Percentiles rank a stretch among this genome's conserved stretches.
These are phyloP conservation scores for Chlorella sp. DNA, from an alignment of 139 green algal species.

Conservation along the genomic window DNA sequence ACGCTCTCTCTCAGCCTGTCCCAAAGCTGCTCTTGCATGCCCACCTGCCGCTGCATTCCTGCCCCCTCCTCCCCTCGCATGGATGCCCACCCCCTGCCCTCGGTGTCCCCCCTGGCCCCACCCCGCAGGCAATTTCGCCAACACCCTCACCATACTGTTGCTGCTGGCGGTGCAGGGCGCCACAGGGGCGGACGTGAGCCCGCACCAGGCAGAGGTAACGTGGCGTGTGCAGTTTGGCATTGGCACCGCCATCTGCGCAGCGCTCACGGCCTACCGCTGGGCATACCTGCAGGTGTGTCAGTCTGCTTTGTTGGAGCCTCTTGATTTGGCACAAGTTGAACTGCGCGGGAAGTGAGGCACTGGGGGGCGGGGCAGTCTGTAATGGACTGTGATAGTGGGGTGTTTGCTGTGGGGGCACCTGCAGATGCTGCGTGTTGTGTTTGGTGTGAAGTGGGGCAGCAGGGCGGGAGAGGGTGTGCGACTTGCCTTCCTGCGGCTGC, in stretches of 20 bases:
- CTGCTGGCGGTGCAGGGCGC: conserved; percentile 25
- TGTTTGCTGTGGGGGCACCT: no score
- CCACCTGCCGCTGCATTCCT: not conserved
- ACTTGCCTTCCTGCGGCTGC: no score
- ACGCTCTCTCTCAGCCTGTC: no score
- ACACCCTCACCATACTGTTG: conserved; percentile 38
- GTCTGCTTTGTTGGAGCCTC: not conserved
- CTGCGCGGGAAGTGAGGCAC: no score
- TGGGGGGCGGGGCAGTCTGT: no score
- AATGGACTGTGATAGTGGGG: no score
- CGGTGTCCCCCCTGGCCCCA: no score
- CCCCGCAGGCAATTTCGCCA: conserved; percentile 32
- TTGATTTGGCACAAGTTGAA: no score
- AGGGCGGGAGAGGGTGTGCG: not conserved
- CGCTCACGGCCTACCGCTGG: conserved; percentile 49
- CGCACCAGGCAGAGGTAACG: not conserved
- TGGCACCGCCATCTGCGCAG: conserved; percentile 35
- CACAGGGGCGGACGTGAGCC: not conserved
- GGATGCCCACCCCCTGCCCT: no score
- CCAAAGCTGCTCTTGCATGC: no score
- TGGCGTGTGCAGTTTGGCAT: conserved; percentile 56
- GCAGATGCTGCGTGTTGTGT: no score
- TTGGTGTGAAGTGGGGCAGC: not conserved
- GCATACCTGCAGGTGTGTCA: conserved; percentile 38
- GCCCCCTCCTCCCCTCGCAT: not conserved